phyloP scores from a whole-genome alignment of 2,329 filamentous ascomycete species.

The Pseudogymnoascus sp. region DNA sequence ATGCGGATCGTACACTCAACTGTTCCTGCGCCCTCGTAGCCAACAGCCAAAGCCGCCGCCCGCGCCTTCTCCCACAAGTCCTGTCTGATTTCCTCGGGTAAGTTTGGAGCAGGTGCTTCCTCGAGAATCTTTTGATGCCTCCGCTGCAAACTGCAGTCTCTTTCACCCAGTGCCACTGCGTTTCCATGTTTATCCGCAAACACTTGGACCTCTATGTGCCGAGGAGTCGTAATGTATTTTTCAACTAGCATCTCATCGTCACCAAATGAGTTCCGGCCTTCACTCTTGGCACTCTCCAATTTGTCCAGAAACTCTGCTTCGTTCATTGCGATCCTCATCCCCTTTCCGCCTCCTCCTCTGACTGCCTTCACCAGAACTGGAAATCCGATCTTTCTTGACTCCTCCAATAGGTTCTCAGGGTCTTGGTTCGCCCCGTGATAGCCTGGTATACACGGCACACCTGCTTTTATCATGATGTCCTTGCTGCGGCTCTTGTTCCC shows the following conservation, averaged over 20 bases:
- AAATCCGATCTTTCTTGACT: conserved; percentile 63
- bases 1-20: conserved; percentile 64
- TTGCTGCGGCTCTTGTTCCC: conserved; percentile 90
- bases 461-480: conserved; percentile 92
- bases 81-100: conserved; percentile 47
- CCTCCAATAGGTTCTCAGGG: conserved; percentile 46
- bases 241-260: conserved; percentile 81
- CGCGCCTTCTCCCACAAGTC: conserved; percentile 59
- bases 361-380: conserved; percentile 74
- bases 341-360: conserved; percentile 74
- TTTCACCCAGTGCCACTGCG: conserved; percentile 75
- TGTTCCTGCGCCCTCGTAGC: conserved; percentile 83
- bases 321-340: conserved; percentile 65
- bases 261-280: conserved; percentile 72
- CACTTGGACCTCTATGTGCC: conserved; percentile 85
- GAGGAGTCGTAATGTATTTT: conserved; percentile 67
- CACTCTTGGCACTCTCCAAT: conserved; percentile 62
- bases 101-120: conserved; percentile 70
- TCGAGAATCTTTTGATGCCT: conserved; percentile 88
- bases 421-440: conserved; percentile 87
- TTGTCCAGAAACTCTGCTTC: conserved; percentile 62
- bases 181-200: conserved; percentile 76
- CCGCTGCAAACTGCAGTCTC: conserved; percentile 81
- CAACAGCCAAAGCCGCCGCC: conserved; percentile 62
- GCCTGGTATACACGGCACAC: conserved; percentile 90